Evolutionary conservation across 2,329 filamentous ascomycete species (phyloP).

Genomic region (Cladorrhinum sp.): DNA sequence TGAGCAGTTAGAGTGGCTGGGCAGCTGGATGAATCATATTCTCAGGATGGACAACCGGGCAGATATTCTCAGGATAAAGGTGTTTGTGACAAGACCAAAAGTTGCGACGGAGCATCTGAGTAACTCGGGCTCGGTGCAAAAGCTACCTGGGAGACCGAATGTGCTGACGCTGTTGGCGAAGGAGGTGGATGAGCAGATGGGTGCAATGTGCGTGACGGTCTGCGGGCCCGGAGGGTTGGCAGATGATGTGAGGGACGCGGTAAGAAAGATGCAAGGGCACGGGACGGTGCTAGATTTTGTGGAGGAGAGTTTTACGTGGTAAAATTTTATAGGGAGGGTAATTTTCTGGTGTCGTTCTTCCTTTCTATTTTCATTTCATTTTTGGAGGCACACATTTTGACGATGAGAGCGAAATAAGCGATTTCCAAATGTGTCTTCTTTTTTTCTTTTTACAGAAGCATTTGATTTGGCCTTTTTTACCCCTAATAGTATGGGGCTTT

Average conservation of each 20-base stretch:
- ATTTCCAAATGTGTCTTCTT: neutral
- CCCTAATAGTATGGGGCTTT: neutral
- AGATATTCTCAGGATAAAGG: constrained; percentile 78
- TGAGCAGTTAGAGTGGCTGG: constrained; percentile 88
- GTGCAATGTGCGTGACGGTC: constrained; percentile 83
- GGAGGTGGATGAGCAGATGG: constrained; percentile 78
- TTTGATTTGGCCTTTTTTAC: neutral
- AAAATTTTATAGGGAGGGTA: constrained; percentile 17
- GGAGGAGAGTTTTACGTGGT: constrained; percentile 74
- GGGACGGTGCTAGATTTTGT: constrained; percentile 67
- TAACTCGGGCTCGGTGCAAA: constrained; percentile 76
- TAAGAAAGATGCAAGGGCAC: constrained; percentile 60
- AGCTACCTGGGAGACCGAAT: constrained; percentile 88
- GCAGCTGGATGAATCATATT: constrained; percentile 75
- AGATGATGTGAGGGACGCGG: constrained; percentile 71
- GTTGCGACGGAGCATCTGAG: constrained; percentile 78
- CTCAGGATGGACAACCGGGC: constrained; percentile 76
- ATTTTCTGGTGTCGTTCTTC: neutral
- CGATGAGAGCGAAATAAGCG: neutral
- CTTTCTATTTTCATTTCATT: neutral
- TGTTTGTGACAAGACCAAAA: constrained; percentile 87
- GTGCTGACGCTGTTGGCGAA: constrained; percentile 73
- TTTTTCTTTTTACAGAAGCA: neutral
- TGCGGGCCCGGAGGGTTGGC: constrained; percentile 73
- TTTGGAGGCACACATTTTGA: neutral